Percentiles rank a stretch among this genome's conserved stretches.
phyloP scores from a whole-genome alignment of 768 basidiomycete genomes.

The Exsudoporus frostii region DNA sequence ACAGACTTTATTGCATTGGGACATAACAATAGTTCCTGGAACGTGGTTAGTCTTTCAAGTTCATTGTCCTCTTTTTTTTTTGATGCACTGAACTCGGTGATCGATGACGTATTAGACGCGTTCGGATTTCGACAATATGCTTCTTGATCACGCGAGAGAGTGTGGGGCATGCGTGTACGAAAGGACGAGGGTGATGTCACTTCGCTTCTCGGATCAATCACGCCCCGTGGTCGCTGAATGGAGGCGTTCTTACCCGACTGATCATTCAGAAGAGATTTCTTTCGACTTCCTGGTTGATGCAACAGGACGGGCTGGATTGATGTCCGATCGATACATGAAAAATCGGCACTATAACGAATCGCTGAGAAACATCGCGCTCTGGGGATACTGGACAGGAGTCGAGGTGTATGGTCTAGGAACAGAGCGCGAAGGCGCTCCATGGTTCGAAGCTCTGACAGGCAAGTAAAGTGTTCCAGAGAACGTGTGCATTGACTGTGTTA shows the following conservation, averaged over 20 bases:
- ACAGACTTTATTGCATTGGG: constrained; percentile 56
- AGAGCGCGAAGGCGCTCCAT: constrained; percentile 53
- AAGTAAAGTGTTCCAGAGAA: constrained; percentile 8
- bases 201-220: constrained; percentile 40
- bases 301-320: constrained; percentile 66
- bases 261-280: constrained; percentile 46
- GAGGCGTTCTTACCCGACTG: constrained; percentile 19
- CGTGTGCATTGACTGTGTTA: background rate
- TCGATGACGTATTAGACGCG: constrained; percentile 38
- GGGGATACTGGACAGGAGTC: constrained; percentile 70
- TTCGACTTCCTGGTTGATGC: constrained; percentile 75
- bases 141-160: no score
- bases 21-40: constrained; percentile 52
- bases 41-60: constrained; percentile 48
- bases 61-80: background rate
- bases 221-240: constrained; percentile 40
- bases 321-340: constrained; percentile 69
- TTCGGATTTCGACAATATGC: constrained; percentile 58
- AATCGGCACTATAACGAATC: constrained; percentile 68
- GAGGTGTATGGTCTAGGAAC: constrained; percentile 51
- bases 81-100: background rate
- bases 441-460: constrained; percentile 74
- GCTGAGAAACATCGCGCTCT: constrained; percentile 70
- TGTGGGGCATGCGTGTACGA: constrained; percentile 51
- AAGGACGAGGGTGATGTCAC: constrained; percentile 40